phyloP scores from a whole-genome alignment of 441 rosid species.

The Corymbia citriodora region DNA sequence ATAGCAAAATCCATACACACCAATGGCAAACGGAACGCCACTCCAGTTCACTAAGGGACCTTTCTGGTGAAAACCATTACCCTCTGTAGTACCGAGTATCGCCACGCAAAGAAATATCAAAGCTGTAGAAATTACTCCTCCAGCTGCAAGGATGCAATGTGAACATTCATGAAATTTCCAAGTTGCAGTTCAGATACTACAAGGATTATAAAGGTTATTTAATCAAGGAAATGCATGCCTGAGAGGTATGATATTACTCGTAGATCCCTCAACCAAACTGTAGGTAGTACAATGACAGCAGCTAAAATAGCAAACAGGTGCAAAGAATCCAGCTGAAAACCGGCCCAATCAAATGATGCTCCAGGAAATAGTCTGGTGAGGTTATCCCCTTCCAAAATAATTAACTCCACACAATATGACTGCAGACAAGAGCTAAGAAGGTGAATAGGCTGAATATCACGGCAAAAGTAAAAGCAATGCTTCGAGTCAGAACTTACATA shows the following conservation, averaged over 20 bases:
- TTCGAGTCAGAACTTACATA: conserved; percentile 5
- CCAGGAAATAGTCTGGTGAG: conserved; percentile 79
- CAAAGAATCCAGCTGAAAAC: conserved; percentile 50
- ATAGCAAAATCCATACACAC: conserved; percentile 75
- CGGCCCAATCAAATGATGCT: conserved; percentile 46
- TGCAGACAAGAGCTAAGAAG: neutral
- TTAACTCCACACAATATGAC: conserved; percentile 20
- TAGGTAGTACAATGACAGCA: conserved; percentile 73
- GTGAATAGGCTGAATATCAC: neutral
- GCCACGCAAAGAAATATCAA: conserved; percentile 51
- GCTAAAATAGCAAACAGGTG: conserved; percentile 75
- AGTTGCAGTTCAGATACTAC: neutral
- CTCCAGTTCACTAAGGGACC: conserved; percentile 63
- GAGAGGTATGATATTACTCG: conserved; percentile 82
- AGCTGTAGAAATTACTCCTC: conserved; percentile 72
- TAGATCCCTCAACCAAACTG: conserved; percentile 75
- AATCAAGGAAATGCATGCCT: conserved; percentile 30
- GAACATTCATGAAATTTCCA: neutral
- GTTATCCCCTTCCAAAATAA: conserved; percentile 85
- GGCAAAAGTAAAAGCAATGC: neutral
- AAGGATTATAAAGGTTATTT: neutral
- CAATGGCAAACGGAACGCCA: conserved; percentile 80
- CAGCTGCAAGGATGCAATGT: conserved; percentile 39
- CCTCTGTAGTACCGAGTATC: conserved; percentile 47
- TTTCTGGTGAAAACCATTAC: conserved; percentile 66